Percentiles rank a stretch among this genome's conserved stretches.
Evolutionary conservation across 2,329 filamentous ascomycete species (phyloP).

Genomic region (Hysterium pulicare): DNA sequence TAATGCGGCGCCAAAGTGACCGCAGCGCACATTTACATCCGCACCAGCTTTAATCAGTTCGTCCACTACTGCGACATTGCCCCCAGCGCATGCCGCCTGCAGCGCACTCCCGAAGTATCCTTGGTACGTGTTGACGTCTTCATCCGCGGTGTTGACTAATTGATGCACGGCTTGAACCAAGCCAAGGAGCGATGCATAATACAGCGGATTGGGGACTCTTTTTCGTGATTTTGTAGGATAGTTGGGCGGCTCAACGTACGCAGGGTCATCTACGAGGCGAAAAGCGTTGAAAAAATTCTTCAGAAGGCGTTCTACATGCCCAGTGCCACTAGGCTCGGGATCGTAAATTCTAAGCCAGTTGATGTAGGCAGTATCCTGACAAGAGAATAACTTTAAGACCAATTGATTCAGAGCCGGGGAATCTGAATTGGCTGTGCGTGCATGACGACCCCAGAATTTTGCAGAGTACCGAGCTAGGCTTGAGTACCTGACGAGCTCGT

Average conservation of each 20-base stretch:
- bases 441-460: constrained; percentile 24
- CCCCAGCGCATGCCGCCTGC: background rate
- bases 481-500: constrained; percentile 6
- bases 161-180: constrained; percentile 12
- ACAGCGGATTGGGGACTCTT: constrained; percentile 14
- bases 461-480: constrained; percentile 26
- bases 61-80: background rate
- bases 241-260: no score
- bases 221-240: constrained; percentile 7
- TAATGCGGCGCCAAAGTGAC: constrained; percentile 5
- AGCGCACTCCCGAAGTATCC: constrained; percentile 1
- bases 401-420: constrained; percentile 7
- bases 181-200: constrained; percentile 16
- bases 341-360: constrained; percentile 19
- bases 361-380: constrained; percentile 13
- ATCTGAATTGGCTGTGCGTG: constrained; percentile 10
- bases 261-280: no score
- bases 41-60: background rate
- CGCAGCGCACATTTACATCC: constrained; percentile 9
- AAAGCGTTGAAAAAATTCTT: no score
- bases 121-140: constrained; percentile 2
- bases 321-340: constrained; percentile 9
- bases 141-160: constrained; percentile 9
- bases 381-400: constrained; percentile 12
- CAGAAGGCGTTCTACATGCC: no score